Conservation (phyloP, 2,329 filamentous ascomycete species). For the Sphaerostilbella broomeana region DNA sequence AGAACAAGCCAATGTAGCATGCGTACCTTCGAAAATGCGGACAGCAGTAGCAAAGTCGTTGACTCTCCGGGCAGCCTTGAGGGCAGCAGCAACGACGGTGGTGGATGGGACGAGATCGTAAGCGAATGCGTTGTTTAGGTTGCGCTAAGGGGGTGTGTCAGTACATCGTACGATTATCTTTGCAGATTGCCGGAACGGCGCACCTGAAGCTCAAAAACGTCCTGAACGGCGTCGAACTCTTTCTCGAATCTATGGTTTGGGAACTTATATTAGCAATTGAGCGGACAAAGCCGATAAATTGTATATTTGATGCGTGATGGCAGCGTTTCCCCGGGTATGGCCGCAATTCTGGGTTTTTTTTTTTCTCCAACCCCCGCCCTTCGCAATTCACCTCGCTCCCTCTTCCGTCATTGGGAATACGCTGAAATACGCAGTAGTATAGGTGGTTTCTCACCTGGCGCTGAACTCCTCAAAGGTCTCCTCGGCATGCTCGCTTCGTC, state of each 20-base stretch:
- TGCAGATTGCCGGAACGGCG: slow-evolving; percentile 27
- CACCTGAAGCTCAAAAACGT: slow-evolving; percentile 99
- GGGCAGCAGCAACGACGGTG: slow-evolving; percentile 81
- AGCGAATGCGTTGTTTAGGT: slow-evolving; percentile 99
- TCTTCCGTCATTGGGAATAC: neutral
- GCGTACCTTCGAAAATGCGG: slow-evolving; percentile 92
- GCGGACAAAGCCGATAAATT: neutral
- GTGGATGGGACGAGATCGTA: slow-evolving; percentile 98
- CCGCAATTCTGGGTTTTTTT: slow-evolving; percentile 1
- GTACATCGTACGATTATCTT: slow-evolving; percentile 18
- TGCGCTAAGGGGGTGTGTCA: slow-evolving; percentile 49
- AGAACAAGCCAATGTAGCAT: too few relatives aligned
- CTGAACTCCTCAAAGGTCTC: slow-evolving; percentile 99
- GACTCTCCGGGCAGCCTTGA: slow-evolving; percentile 89
- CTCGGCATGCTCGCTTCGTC: slow-evolving; percentile 65
- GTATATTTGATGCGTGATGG: neutral
- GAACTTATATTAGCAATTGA: slow-evolving; percentile 25
- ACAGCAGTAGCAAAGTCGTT: slow-evolving; percentile 99
- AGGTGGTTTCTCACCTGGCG: slow-evolving; percentile 66
- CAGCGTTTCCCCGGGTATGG: neutral
- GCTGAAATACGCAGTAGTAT: neutral
- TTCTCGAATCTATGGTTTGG: slow-evolving; percentile 86
- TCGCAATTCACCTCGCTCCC: slow-evolving; percentile 1
- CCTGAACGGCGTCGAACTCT: slow-evolving; percentile 95
- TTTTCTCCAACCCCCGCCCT: neutral